Evolutionary conservation across 2,329 filamentous ascomycete genomes (phyloP), one percentile per base, ranked within the genome.

Genomic region (Penicillium thymicola): DNA sequence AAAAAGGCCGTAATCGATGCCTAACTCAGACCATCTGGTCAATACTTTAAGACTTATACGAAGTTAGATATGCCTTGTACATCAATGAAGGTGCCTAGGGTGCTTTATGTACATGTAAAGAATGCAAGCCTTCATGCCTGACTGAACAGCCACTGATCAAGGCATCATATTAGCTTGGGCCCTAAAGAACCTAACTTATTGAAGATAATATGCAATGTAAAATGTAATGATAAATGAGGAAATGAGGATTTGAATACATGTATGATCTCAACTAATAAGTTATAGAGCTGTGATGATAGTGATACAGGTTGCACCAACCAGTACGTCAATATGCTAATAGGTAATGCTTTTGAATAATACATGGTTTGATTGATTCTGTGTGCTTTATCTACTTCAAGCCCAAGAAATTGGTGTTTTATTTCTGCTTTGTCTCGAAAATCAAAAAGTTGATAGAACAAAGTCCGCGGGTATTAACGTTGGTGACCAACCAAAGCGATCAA

Each of bases 401-500:
- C 13, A 13, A 11, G 28, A 27, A 13, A 40, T 23, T 8, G 4
- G n/a, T 11, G 9, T 40, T 40, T 21, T 7, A 23, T 14, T 38
- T 38, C 9, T 21, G n/a, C 10, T 38, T 38, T 38, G 36, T 40
- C 14, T 42, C 8, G 8, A 16, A 16, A 32, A 32, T 32, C 30
- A 5, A 16, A 42, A 25, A 25, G 21, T 25, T 25, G 40, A 10
- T 4, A 14, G 8, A 14, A 18, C 16, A 25, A 25, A 37, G 46
- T 38, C n/a, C n/a, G 11, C n/a, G 4, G 36, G 16, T 21, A 51
- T 58, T 53, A 51, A 59, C 53, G 55, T 63, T 57, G 48, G 58
- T 63, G 58, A n/a, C 14, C 38, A 25, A n/a, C 14, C 38, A 18
- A 62, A 62, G 54, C 51, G 54, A 53, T 57, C 59, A 64, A 61